Evolutionary conservation across 2,329 filamentous ascomycete genomes (phyloP), one percentile per base, ranked within the genome.

Genomic region (Penicillium psychrosexuale): DNA sequence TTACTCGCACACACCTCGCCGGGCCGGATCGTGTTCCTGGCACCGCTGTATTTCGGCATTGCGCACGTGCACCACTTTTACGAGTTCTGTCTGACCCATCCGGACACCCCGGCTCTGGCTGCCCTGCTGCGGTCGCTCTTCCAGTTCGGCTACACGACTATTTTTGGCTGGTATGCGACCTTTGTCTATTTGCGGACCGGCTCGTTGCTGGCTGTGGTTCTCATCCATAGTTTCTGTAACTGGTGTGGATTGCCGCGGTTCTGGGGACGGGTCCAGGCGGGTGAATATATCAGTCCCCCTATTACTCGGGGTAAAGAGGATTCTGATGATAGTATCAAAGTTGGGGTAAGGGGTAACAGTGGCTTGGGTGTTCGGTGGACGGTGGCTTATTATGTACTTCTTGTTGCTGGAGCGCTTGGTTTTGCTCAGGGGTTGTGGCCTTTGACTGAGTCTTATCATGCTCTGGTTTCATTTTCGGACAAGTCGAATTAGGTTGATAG

Each of bases 11-110:
- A 81, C 42, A 77, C 84, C 47, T 79, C 81, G 40, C 71, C 77
- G 0, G 68, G 70, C 3, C 75, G 67, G 3, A 91, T 90, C 61
- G 83, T 96, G 67, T 91, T 96, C 75, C 77, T 90, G 11, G 90
- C 90, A 1, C 93, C 93, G 7, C 77, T 97, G 11, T 87, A 96
- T 71, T 97, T 97, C 69, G 93, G 93, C 48, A 85, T 96, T 42
- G 92, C 94, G 8, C 94, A 99, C 75, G 75, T 96, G 45, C 93
- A 99, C 75, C 94, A 99, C 75, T 91, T 96, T 72, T 96, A 96
- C 77, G 94, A 97, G 75, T 96, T 96, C 74, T 83, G 88, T 53
- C 79, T 96, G 54, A 90, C 88, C 1, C 85, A 95, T 65, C 90
- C 90, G 8, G 79, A 84, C 59, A 85, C 87, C 1, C 83, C 89